Percentiles rank a stretch among this genome's conserved stretches.
Conservation (phyloP, 2,329 filamentous ascomycete species). For the Zymoseptoria ardabiliae region DNA sequence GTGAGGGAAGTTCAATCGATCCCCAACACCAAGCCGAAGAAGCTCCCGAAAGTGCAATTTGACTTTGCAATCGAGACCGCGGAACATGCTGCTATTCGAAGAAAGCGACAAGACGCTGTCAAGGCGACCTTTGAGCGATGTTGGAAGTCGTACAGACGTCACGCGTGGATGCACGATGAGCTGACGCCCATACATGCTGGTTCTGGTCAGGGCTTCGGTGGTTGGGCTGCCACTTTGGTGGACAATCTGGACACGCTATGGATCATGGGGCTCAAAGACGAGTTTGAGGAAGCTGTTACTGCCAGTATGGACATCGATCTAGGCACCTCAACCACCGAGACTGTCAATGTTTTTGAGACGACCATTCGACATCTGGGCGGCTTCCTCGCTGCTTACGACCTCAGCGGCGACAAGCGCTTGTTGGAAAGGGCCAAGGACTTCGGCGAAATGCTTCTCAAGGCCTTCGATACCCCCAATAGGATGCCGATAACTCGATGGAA, state of each 20-base stretch:
- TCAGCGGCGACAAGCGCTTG: conserved; percentile 29
- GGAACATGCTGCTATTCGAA: conserved; percentile 27
- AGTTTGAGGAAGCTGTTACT: conserved; percentile 40
- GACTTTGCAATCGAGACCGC: conserved; percentile 32
- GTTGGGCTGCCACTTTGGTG: conserved; percentile 38
- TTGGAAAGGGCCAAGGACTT: conserved; percentile 33
- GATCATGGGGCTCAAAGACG: conserved; percentile 43
- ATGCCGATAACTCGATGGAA: conserved; percentile 43
- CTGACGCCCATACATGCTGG: conserved; percentile 38
- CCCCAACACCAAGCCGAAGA: conserved; percentile 31
- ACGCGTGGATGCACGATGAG: conserved; percentile 45
- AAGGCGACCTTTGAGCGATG: conserved; percentile 37
- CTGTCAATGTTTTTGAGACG: conserved; percentile 44
- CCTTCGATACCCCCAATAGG: conserved; percentile 41
- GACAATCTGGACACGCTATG: conserved; percentile 42
- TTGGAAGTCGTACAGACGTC: conserved; percentile 38
- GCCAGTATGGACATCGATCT: conserved; percentile 40
- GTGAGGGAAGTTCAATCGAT: conserved; percentile 31
- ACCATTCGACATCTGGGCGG: conserved; percentile 39
- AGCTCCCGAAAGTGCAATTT: conserved; percentile 38
- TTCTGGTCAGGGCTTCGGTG: conserved; percentile 37
- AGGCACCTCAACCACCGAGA: conserved; percentile 30
- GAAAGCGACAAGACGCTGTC: conserved; percentile 32
- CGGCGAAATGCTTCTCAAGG: conserved; percentile 39
- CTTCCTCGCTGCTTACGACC: conserved; percentile 31